phyloP scores from a whole-genome alignment of 169 alveolate genomes.

The Amoebophrya sp. region DNA sequence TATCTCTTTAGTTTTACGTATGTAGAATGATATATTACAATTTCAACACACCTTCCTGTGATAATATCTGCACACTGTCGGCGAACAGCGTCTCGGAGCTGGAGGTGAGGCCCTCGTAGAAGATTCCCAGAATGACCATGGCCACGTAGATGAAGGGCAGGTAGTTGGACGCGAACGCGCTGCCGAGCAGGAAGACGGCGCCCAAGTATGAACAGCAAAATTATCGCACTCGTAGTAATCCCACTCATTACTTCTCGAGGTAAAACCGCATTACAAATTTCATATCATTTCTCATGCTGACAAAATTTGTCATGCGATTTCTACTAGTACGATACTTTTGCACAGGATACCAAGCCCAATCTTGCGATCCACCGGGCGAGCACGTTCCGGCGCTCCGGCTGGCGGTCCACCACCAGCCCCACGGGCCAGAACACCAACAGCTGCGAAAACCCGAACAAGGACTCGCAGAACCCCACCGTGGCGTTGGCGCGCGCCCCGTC shows the following conservation, averaged over 20 bases:
- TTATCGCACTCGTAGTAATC: too few relatives aligned
- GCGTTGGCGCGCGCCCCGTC: not conserved
- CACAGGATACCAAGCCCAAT: too few relatives aligned
- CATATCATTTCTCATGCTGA: too few relatives aligned
- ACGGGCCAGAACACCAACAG: constrained; percentile 16
- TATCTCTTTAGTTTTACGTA: too few relatives aligned
- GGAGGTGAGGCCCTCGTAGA: constrained; percentile 20
- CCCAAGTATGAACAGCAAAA: too few relatives aligned
- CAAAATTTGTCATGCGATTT: too few relatives aligned
- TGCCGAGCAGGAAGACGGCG: not conserved
- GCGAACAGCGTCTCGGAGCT: not conserved
- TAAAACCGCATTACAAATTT: too few relatives aligned
- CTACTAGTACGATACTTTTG: too few relatives aligned
- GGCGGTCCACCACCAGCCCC: not conserved
- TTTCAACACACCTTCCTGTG: too few relatives aligned
- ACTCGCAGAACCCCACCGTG: constrained; percentile 9
- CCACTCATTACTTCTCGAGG: too few relatives aligned
- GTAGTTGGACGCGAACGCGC: not conserved
- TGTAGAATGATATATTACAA: too few relatives aligned
- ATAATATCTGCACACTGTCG: not conserved
- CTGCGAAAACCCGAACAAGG: not conserved
- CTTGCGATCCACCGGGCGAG: not conserved
- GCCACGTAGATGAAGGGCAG: not conserved
- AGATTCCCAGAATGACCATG: not conserved
- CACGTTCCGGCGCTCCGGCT: not conserved